Evolutionary conservation across 2,329 filamentous ascomycete genomes (phyloP).

Genomic region (Ophiostoma sp.): DNA sequence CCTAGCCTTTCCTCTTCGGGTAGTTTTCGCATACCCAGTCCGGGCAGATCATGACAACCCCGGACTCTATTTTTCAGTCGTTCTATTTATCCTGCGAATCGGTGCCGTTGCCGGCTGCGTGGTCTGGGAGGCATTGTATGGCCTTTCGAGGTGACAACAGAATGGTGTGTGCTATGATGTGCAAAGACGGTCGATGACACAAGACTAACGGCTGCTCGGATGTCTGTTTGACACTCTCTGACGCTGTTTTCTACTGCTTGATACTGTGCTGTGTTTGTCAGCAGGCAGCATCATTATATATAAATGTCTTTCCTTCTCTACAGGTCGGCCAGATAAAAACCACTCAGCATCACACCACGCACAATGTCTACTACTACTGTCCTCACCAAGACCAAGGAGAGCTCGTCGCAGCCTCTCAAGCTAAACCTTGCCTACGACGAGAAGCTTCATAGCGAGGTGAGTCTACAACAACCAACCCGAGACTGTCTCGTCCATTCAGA

Average conservation of each 20-base stretch:
- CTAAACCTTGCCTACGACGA: conserved; percentile 2
- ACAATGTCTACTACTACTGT: background rate
- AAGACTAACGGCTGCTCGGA: background rate
- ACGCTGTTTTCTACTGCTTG: too few relatives aligned
- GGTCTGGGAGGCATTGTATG: background rate
- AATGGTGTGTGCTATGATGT: conserved; percentile 4
- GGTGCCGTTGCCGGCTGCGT: background rate
- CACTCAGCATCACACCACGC: background rate
- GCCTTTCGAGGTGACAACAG: background rate
- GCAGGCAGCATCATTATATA: background rate
- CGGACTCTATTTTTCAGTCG: background rate
- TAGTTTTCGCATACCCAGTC: background rate
- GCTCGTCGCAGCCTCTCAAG: background rate
- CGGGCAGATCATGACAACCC: background rate
- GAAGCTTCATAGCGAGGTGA: background rate
- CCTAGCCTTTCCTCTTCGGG: background rate
- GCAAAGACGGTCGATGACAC: background rate
- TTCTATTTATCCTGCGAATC: background rate
- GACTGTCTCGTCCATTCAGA: too few relatives aligned
- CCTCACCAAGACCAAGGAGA: background rate
- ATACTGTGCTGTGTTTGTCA: background rate
- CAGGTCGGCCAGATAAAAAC: background rate
- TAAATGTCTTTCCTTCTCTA: background rate
- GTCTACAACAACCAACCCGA: background rate
- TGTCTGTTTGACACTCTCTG: too few relatives aligned